Evolutionary conservation across 139 green algal species (phyloP).

Genomic region (Eudorina sp.): DNA sequence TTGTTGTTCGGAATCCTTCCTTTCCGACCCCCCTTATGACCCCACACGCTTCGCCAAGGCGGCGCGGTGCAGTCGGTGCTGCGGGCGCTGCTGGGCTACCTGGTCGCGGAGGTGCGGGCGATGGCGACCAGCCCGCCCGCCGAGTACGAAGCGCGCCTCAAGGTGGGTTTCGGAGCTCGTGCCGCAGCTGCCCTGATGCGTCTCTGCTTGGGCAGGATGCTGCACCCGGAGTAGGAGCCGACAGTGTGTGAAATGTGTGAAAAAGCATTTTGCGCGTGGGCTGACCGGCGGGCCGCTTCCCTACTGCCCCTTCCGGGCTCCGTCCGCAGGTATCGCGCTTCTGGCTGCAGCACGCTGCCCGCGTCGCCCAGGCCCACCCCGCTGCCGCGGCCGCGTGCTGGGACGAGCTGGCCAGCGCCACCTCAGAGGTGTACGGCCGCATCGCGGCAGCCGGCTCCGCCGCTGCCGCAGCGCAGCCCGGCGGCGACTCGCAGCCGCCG

Average conservation of each 20-base stretch:
- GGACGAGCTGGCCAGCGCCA: background rate
- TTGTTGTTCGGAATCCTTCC: too few species aligned
- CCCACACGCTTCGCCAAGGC: too few species aligned
- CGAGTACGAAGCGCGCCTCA: conserved; percentile 24
- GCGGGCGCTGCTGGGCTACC: conserved; percentile 26
- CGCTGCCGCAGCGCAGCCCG: background rate
- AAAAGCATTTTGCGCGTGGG: too few species aligned
- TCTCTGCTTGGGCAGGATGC: too few species aligned
- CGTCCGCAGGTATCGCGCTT: conserved; percentile 17
- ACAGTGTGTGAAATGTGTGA: too few species aligned
- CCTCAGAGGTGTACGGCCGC: conserved; percentile 4
- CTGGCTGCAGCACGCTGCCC: conserved; percentile 34
- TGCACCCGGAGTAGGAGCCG: too few species aligned
- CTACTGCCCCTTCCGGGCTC: background rate
- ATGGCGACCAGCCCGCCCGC: background rate
- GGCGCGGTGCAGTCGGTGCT: conserved; percentile 26
- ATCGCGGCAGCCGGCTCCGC: background rate
- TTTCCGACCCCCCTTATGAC: too few species aligned
- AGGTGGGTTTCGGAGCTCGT: too few species aligned
- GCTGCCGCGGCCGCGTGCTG: conserved; percentile 22
- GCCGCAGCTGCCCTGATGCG: too few species aligned
- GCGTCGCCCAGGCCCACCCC: conserved; percentile 1
- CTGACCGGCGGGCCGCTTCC: background rate
- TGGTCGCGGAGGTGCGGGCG: background rate
- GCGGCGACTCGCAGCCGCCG: background rate